Evolutionary conservation across 2,329 filamentous ascomycete genomes (phyloP).

Genomic region (Beauveria asiatica): DNA sequence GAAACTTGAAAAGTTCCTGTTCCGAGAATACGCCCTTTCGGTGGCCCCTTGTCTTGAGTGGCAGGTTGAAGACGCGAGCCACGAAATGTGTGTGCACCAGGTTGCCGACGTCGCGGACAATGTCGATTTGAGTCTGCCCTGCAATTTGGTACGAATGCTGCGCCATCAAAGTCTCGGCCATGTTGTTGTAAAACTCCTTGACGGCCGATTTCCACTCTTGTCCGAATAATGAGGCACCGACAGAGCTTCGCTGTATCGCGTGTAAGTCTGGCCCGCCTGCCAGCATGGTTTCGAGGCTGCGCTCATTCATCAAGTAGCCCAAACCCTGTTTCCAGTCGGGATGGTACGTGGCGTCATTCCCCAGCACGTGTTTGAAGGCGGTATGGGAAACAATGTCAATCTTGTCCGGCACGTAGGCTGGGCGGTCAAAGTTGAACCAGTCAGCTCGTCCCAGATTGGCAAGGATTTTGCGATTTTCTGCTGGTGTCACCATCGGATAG

Average conservation of each 20-base stretch:
- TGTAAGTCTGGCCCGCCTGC: conserved; percentile 41
- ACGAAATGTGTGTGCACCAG: conserved; percentile 57
- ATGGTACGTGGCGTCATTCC: conserved; percentile 52
- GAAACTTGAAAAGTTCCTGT: conserved; percentile 50
- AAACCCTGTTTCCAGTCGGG: conserved; percentile 57
- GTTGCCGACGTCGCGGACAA: conserved; percentile 63
- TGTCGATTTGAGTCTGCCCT: conserved; percentile 53
- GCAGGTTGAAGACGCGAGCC: conserved; percentile 54
- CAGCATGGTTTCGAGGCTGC: conserved; percentile 48
- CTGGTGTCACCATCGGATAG: conserved; percentile 63
- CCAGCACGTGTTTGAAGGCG: conserved; percentile 53
- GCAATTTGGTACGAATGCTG: conserved; percentile 57
- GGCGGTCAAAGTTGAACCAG: conserved; percentile 61
- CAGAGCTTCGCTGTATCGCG: conserved; percentile 40
- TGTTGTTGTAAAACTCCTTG: conserved; percentile 58
- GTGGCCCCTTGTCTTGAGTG: conserved; percentile 54
- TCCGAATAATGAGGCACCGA: conserved; percentile 51
- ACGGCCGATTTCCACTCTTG: conserved; percentile 54
- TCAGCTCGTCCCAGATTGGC: conserved; percentile 57
- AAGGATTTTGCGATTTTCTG: conserved; percentile 64
- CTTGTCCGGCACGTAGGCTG: conserved; percentile 39
- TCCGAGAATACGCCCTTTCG: conserved; percentile 49
- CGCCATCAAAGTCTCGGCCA: conserved; percentile 51
- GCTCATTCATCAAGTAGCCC: conserved; percentile 49
- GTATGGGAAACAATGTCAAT: conserved; percentile 53